These are phyloP conservation scores for Zoysia japonica DNA, from an alignment of 176 grass and related monocot species.

Conservation along the genomic window DNA sequence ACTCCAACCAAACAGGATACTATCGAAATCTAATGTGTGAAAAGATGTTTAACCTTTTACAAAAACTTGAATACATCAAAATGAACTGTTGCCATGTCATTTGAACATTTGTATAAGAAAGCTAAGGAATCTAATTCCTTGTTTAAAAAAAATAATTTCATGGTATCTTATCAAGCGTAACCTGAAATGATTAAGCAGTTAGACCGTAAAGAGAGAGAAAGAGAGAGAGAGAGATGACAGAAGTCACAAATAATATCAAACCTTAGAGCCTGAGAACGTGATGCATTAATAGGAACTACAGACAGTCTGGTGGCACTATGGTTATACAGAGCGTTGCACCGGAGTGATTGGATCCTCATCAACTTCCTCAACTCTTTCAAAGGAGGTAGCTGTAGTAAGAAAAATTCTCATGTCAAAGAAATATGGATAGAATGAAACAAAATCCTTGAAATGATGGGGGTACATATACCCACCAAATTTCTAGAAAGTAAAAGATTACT, in stretches of 20 bases:
- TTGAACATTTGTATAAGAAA: not conserved
- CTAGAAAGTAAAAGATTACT: not conserved
- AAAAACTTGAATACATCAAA: not conserved
- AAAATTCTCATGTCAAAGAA: constrained; percentile 11
- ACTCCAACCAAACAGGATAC: not conserved
- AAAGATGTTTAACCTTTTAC: not conserved
- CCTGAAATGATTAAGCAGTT: not conserved
- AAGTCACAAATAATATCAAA: constrained; percentile 17
- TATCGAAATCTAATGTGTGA: constrained; percentile 4
- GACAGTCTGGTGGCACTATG: constrained; percentile 62
- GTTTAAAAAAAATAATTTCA: not conserved
- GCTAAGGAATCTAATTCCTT: not conserved
- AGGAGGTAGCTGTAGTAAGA: constrained; percentile 55
- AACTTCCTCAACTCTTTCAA: constrained; percentile 64
- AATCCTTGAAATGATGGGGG: constrained; percentile 2
- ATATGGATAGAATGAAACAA: not conserved
- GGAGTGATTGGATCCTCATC: constrained; percentile 80
- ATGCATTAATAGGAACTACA: constrained; percentile 80
- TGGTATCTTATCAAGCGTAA: not conserved
- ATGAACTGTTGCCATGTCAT: not conserved
- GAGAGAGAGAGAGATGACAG: not conserved
- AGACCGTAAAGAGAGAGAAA: constrained; percentile 12
- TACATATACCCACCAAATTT: not conserved
- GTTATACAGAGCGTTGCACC: constrained; percentile 76
- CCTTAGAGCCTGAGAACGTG: constrained; percentile 86